These are phyloP conservation scores for Ganoderma boninense DNA, from an alignment of 1,284 basidiomycete genomes.

Conservation along the genomic window DNA sequence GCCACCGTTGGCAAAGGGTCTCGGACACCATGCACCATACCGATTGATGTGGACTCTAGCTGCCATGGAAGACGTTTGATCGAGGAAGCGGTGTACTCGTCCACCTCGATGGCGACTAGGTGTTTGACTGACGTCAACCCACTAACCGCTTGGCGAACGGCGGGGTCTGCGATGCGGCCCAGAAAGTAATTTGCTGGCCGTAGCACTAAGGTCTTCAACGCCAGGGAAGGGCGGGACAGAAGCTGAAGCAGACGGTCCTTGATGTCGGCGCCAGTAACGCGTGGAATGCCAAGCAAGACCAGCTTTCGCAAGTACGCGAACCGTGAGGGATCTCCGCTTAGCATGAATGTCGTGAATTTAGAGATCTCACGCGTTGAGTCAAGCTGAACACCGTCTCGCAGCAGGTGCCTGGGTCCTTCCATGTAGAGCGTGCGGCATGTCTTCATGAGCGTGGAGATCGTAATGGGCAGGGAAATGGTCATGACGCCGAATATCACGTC, in stretches of 20 bases:
- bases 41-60: not conserved
- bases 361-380: not conserved
- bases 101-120: not conserved
- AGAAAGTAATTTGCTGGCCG: not conserved
- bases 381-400: conserved; percentile 6
- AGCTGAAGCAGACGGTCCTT: not conserved
- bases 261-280: not conserved
- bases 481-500: conserved; percentile 8
- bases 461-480: not conserved
- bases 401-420: conserved; percentile 13
- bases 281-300: not conserved
- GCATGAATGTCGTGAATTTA: not conserved
- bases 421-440: conserved; percentile 7
- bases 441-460: conserved; percentile 12
- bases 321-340: not conserved
- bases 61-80: not conserved
- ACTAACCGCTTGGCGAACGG: not conserved
- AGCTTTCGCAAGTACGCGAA: not conserved
- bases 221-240: not conserved
- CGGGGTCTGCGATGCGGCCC: not conserved
- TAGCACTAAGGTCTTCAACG: not conserved
- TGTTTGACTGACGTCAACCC: not conserved
- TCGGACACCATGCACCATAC: not conserved
- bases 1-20: not conserved
- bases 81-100: not conserved